phyloP scores from a whole-genome alignment of 306 rosid genomes.

The Spatholobus suberectus region DNA sequence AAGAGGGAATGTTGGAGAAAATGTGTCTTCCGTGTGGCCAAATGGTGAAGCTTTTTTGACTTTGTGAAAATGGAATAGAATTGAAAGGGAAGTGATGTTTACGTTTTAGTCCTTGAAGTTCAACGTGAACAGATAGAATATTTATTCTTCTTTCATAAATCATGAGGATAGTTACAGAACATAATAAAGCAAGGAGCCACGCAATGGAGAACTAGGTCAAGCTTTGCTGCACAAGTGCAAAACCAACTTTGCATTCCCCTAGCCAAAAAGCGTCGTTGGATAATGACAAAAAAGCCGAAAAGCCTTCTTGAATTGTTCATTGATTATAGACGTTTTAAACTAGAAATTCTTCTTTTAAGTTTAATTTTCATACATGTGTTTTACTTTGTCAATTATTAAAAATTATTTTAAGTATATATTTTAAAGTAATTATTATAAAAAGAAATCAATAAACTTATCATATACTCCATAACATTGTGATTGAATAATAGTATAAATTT shows the following conservation, averaged over 20 bases:
- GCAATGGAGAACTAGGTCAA: slow-evolving; percentile 10
- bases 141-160: not conserved
- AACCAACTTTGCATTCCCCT: slow-evolving; percentile 12
- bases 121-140: not conserved
- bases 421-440: not conserved
- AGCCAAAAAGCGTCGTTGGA: not conserved
- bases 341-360: not conserved
- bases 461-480: no score
- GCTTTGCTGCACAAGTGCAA: slow-evolving; percentile 7
- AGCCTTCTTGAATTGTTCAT: not conserved
- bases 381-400: not conserved
- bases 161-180: not conserved
- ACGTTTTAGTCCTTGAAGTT: slow-evolving; percentile 8
- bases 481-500: no score
- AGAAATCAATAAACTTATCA: no score
- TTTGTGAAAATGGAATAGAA: not conserved
- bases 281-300: not conserved
- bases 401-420: not conserved
- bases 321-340: not conserved
- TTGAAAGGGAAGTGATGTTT: no score
- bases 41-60: slow-evolving; percentile 17
- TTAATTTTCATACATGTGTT: not conserved
- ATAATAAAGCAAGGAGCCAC: slow-evolving; percentile 26
- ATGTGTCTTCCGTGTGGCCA: not conserved
- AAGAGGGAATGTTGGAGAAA: not conserved